Conservation (phyloP, 2,329 filamentous ascomycete species). For the Penicillium sp. region DNA sequence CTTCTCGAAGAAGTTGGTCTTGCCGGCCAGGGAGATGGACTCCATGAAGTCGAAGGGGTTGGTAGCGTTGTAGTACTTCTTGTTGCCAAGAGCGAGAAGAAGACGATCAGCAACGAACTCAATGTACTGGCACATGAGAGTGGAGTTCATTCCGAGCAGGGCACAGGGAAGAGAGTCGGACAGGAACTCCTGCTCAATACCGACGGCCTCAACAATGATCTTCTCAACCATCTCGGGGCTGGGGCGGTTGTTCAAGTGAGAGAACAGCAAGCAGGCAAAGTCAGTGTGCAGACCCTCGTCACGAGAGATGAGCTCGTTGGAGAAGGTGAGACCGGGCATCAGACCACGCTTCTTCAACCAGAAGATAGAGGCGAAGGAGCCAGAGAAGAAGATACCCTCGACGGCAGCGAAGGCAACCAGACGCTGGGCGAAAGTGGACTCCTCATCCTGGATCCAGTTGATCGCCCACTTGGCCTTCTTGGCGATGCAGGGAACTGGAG, state of each 20-base stretch:
- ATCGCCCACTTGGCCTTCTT: slow-evolving; percentile 99
- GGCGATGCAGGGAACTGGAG: slow-evolving; percentile 83
- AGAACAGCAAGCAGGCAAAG: slow-evolving; percentile 96
- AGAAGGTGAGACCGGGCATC: slow-evolving; percentile 98
- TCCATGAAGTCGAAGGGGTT: slow-evolving; percentile 99
- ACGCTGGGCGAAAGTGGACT: slow-evolving; percentile 92
- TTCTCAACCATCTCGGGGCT: slow-evolving; percentile 75
- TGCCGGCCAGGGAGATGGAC: slow-evolving; percentile 97
- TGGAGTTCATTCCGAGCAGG: slow-evolving; percentile 95
- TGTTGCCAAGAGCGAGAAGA: slow-evolving; percentile 86
- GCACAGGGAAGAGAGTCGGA: slow-evolving; percentile 91
- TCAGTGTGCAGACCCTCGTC: slow-evolving; percentile 99
- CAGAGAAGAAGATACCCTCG: slow-evolving; percentile 99
- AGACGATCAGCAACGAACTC: slow-evolving; percentile 98
- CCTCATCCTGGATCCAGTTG: slow-evolving; percentile 87
- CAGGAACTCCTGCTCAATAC: slow-evolving; percentile 96
- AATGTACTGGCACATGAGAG: slow-evolving; percentile 99
- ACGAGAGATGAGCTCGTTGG: slow-evolving; percentile 99
- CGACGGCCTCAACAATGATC: slow-evolving; percentile 92
- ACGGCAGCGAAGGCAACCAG: slow-evolving; percentile 96
- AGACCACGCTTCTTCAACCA: slow-evolving; percentile 99
- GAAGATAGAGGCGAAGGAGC: slow-evolving; percentile 98
- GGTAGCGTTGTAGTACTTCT: slow-evolving; percentile 85
- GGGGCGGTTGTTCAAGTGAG: slow-evolving; percentile 91
- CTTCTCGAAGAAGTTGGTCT: slow-evolving; percentile 99